A percentile compares a stretch with the other conserved stretches of the same genome.
phyloP scores from a whole-genome alignment of 2,329 filamentous ascomycete genomes.

The Pyricularia sp. region DNA sequence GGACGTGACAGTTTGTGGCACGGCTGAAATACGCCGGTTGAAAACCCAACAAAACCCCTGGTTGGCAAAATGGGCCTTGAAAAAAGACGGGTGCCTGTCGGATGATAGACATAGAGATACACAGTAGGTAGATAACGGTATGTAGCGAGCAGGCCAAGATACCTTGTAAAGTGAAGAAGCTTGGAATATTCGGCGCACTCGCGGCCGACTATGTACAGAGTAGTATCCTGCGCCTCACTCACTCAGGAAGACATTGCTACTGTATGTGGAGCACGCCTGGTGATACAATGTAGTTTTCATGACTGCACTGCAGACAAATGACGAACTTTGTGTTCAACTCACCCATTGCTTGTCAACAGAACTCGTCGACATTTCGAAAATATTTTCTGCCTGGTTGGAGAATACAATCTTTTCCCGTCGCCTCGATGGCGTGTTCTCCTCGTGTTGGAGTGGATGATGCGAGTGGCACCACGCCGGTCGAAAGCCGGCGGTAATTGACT shows the following conservation, averaged over 20 bases:
- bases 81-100: background rate
- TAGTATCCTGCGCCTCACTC: background rate
- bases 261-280: background rate
- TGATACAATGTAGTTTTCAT: background rate
- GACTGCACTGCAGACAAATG: background rate
- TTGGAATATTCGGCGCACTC: background rate
- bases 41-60: background rate
- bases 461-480: background rate
- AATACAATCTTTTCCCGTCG: background rate
- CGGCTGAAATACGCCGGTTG: background rate
- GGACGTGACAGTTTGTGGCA: background rate
- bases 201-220: too few relatives aligned
- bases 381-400: background rate
- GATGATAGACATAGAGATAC: background rate
- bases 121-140: background rate
- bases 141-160: background rate
- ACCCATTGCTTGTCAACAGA: conserved; percentile 3
- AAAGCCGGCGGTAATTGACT: background rate
- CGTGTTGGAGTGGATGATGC: background rate
- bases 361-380: background rate
- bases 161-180: background rate
- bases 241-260: background rate
- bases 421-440: background rate
- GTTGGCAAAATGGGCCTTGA: background rate
- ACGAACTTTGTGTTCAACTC: background rate